phyloP scores from a whole-genome alignment of 2,329 filamentous ascomycete species.

The Cytospora schulzeri region DNA sequence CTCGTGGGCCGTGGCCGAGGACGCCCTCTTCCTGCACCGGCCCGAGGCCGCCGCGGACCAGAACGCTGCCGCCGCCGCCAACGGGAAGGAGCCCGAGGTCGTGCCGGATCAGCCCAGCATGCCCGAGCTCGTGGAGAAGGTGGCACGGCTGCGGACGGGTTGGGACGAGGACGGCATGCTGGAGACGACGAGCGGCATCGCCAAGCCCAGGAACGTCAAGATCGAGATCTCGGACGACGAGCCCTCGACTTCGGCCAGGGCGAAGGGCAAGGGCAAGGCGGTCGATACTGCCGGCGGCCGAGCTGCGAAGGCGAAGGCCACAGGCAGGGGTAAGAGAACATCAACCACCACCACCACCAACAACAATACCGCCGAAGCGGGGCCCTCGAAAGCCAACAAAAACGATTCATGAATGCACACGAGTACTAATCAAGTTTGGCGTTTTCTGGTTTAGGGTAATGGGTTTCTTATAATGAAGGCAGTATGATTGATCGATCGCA shows the following conservation, averaged over 20 bases:
- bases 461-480: not conserved
- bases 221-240: conserved; percentile 30
- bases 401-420: conserved; percentile 15
- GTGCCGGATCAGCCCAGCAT: conserved; percentile 10
- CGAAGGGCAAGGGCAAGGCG: conserved; percentile 35
- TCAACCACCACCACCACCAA: too few species aligned
- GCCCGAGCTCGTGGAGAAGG: conserved; percentile 28
- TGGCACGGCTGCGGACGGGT: conserved; percentile 30
- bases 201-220: conserved; percentile 32
- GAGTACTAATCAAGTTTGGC: conserved; percentile 25
- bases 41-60: conserved; percentile 23
- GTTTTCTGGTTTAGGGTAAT: conserved; percentile 19
- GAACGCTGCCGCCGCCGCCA: conserved; percentile 11
- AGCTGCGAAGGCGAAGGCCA: conserved; percentile 11
- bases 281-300: not conserved
- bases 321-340: conserved; percentile 26
- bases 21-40: conserved; percentile 64
- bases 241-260: conserved; percentile 27
- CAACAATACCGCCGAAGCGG: conserved; percentile 14
- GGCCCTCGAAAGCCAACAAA: conserved; percentile 22
- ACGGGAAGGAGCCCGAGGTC: conserved; percentile 20
- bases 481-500: not conserved
- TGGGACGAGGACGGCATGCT: conserved; percentile 38
- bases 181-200: conserved; percentile 35
- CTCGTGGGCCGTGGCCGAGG: conserved; percentile 75